Conservation (phyloP, 345 rosid species). For the Eucalyptus polyanthemos region DNA sequence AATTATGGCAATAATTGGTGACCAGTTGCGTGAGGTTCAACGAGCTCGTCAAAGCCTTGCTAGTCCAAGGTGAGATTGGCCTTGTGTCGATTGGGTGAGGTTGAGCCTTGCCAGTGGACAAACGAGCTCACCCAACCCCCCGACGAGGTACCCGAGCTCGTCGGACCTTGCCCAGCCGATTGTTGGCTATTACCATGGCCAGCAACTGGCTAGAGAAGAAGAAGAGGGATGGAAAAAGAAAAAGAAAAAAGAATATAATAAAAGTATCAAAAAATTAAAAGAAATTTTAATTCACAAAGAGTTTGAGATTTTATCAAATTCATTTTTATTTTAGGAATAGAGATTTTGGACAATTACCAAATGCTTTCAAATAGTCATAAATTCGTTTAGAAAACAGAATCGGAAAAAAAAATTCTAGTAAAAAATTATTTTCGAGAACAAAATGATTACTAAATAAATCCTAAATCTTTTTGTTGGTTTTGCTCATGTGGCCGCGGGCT, state of each 20-base stretch:
- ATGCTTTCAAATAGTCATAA: rapidly evolving
- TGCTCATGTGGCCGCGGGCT: rapidly evolving
- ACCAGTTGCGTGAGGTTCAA: rapidly evolving
- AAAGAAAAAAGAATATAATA: too few relatives aligned
- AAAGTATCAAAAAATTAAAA: too few relatives aligned
- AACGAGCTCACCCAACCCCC: too few relatives aligned
- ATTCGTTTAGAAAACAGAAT: rapidly evolving
- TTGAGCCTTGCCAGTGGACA: rapidly evolving
- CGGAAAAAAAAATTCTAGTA: rapidly evolving
- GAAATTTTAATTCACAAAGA: too few relatives aligned
- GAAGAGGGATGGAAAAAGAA: too few relatives aligned
- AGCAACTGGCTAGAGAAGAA: rapidly evolving
- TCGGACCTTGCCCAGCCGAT: rapidly evolving
- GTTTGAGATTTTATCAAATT: too few relatives aligned
- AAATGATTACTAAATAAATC: rapidly evolving
- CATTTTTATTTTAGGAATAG: rapidly evolving
- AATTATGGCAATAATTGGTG: too few relatives aligned
- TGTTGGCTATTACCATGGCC: rapidly evolving
- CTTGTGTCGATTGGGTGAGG: too few relatives aligned
- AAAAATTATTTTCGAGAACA: rapidly evolving
- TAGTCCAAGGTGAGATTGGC: rapidly evolving
- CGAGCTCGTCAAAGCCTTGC: rapidly evolving
- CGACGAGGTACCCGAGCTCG: rapidly evolving
- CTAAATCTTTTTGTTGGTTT: not conserved
- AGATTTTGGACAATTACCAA: rapidly evolving